These are phyloP conservation scores for Diplocarpon mali DNA, from an alignment of 2,329 filamentous ascomycete species.

Conservation along the genomic window DNA sequence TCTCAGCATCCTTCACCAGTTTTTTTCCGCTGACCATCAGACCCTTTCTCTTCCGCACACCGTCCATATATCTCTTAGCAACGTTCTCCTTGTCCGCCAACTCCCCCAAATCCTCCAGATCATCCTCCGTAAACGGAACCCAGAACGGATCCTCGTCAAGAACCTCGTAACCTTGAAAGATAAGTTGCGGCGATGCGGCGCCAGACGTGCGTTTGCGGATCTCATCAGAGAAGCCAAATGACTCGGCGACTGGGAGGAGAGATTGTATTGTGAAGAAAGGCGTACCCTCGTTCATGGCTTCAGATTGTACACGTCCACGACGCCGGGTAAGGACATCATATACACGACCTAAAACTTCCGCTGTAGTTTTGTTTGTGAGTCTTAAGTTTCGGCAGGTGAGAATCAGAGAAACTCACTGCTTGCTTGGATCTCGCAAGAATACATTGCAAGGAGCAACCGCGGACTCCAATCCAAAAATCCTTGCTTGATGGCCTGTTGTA, in stretches of 20 bases:
- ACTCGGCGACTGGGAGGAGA: conserved; percentile 81
- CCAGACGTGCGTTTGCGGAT: conserved; percentile 91
- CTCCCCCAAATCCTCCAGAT: conserved; percentile 91
- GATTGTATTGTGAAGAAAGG: conserved; percentile 93
- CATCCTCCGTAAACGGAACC: conserved; percentile 93
- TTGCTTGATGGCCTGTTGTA: conserved; percentile 70
- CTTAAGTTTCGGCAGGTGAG: not conserved
- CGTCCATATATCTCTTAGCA: conserved; percentile 91
- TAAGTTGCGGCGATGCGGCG: conserved; percentile 81
- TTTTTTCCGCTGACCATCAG: conserved; percentile 68
- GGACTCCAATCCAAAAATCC: conserved; percentile 95
- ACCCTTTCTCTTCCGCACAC: conserved; percentile 77
- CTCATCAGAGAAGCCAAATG: conserved; percentile 92
- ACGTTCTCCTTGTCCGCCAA: conserved; percentile 90
- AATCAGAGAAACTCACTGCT: conserved; percentile 47
- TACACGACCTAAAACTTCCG: conserved; percentile 87
- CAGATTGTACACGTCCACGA: conserved; percentile 77
- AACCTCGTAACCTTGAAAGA: conserved; percentile 87
- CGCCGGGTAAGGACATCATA: conserved; percentile 97
- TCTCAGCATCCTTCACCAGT: conserved; percentile 80
- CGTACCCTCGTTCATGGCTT: conserved; percentile 87
- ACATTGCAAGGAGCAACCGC: conserved; percentile 93
- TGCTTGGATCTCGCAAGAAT: conserved; percentile 94
- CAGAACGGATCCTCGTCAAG: conserved; percentile 95
- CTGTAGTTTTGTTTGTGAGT: conserved; percentile 30